Percentiles rank a stretch among this genome's conserved stretches.
Evolutionary conservation across 2,329 filamentous ascomycete genomes (phyloP).

Genomic region (Colletotrichum nymphaeae): DNA sequence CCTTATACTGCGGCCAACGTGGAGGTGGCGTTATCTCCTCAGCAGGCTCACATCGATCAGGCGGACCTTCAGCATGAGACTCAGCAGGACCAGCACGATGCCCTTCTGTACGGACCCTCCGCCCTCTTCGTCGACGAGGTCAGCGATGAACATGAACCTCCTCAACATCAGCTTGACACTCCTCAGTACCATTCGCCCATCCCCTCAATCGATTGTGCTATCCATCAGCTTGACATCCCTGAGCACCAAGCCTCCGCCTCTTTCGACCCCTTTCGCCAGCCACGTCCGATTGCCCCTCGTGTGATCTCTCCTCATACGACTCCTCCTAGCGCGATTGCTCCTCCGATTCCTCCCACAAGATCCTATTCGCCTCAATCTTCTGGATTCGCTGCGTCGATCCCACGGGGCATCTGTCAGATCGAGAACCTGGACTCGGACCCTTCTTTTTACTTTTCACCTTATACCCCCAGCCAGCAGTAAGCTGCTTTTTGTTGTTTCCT

Average conservation of each 20-base stretch:
- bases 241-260: too few species aligned
- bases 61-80: not conserved
- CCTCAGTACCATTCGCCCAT: too few species aligned
- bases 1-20: not conserved
- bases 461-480: constrained; percentile 33
- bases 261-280: too few species aligned
- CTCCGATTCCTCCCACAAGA: not conserved
- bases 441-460: constrained; percentile 22
- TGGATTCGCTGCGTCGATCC: not conserved
- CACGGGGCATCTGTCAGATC: not conserved
- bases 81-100: not conserved
- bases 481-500: constrained; percentile 30
- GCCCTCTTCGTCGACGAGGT: not conserved
- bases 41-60: not conserved
- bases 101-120: not conserved
- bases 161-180: too few species aligned
- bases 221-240: too few species aligned
- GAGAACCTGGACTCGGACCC: too few species aligned
- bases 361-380: not conserved
- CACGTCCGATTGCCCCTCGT: not conserved
- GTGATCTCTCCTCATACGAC: not conserved
- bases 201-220: too few species aligned
- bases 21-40: too few species aligned
- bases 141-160: too few species aligned
- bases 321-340: not conserved